Percentiles rank a stretch among this genome's conserved stretches.
These are phyloP conservation scores for Thozetella sp. DNA, from an alignment of 495 filamentous ascomycete species.

Conservation along the genomic window DNA sequence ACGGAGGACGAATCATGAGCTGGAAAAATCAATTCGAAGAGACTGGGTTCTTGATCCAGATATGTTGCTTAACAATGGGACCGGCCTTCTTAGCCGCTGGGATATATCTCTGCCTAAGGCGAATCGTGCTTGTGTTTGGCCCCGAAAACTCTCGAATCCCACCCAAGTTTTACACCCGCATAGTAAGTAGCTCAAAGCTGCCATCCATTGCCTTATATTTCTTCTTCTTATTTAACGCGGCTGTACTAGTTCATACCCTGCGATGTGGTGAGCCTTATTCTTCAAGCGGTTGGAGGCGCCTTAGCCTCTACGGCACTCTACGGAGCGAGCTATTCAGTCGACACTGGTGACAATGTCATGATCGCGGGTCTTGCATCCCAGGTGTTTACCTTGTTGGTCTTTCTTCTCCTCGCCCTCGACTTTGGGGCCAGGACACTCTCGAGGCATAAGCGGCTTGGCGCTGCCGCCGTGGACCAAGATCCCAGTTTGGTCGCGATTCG, in stretches of 20 bases:
- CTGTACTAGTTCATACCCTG: constrained; percentile 54
- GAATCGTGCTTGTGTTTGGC: constrained; percentile 62
- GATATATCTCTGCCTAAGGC: constrained; percentile 63
- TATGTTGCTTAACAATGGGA: constrained; percentile 65
- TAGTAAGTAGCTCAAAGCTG: too few species aligned
- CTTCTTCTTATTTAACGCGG: background rate
- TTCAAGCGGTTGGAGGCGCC: constrained; percentile 65
- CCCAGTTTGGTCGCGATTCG: constrained; percentile 14
- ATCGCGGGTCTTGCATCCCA: constrained; percentile 64
- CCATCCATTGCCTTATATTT: constrained; percentile 21
- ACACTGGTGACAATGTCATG: constrained; percentile 64
- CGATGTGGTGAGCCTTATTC: constrained; percentile 63
- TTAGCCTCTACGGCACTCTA: constrained; percentile 52
- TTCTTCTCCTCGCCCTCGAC: constrained; percentile 41
- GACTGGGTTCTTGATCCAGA: constrained; percentile 52
- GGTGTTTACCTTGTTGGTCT: constrained; percentile 50
- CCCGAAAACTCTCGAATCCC: constrained; percentile 61
- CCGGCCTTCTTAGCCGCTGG: constrained; percentile 66
- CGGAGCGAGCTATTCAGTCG: constrained; percentile 19
- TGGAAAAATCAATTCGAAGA: constrained; percentile 40
- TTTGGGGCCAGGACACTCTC: constrained; percentile 35
- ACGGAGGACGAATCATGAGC: constrained; percentile 40
- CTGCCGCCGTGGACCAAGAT: constrained; percentile 22
- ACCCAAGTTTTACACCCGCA: constrained; percentile 52
- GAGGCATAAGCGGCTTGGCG: constrained; percentile 19